Conservation (phyloP, 2,329 filamentous ascomycete genomes). For the Dothideomycetidae sp. region DNA sequence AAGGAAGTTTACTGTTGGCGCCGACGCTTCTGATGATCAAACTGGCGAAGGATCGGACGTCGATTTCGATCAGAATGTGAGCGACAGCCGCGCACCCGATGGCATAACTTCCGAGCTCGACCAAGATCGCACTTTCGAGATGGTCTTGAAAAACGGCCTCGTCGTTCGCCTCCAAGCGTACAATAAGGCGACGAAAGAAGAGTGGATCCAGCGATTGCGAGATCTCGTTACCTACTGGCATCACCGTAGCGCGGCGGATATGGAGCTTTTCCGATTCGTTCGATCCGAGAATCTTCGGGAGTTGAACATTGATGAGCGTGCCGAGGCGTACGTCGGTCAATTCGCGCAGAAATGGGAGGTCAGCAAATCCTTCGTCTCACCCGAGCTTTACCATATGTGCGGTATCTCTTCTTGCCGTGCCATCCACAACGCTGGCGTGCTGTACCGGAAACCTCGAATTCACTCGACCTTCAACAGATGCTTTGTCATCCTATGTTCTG, state of each 20-base stretch:
- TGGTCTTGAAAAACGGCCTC: slow-evolving; percentile 47
- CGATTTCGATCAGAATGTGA: slow-evolving; percentile 36
- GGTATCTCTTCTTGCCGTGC: slow-evolving; percentile 48
- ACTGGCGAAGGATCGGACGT: slow-evolving; percentile 40
- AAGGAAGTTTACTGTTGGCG: slow-evolving; percentile 40
- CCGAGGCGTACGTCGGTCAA: slow-evolving; percentile 50
- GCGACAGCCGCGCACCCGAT: slow-evolving; percentile 36
- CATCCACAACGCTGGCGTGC: slow-evolving; percentile 45
- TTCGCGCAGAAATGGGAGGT: slow-evolving; percentile 57
- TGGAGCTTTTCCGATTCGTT: slow-evolving; percentile 42
- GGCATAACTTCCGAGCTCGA: slow-evolving; percentile 40
- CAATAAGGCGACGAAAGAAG: slow-evolving; percentile 40
- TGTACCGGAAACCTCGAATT: slow-evolving; percentile 50
- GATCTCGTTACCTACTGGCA: slow-evolving; percentile 49
- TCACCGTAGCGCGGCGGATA: slow-evolving; percentile 40
- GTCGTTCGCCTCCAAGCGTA: slow-evolving; percentile 44
- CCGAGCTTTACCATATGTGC: slow-evolving; percentile 53
- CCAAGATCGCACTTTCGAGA: slow-evolving; percentile 45
- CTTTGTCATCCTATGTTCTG: slow-evolving; percentile 45
- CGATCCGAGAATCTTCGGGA: slow-evolving; percentile 43
- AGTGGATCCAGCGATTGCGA: slow-evolving; percentile 47
- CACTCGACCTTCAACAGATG: slow-evolving; percentile 48
- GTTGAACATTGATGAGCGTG: slow-evolving; percentile 50
- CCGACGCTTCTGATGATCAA: slow-evolving; percentile 37
- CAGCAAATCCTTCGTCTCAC: slow-evolving; percentile 46